A percentile compares a stretch with the other conserved stretches of the same genome.
Conservation (phyloP, 257 asterid genomes). For the Cordia subcordata region DNA sequence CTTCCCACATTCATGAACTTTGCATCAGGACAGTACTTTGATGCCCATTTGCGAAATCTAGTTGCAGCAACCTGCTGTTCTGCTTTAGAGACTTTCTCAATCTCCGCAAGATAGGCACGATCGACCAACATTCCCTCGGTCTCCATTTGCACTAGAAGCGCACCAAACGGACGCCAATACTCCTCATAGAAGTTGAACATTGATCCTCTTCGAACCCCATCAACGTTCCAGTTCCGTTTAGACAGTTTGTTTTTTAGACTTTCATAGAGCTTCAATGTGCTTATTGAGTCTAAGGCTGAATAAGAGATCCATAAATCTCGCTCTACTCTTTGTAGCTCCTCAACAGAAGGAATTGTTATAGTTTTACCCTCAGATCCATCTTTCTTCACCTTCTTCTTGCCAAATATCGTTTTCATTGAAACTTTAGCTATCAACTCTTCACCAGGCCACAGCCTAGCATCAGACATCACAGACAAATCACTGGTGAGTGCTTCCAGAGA, state of each 20-base stretch:
- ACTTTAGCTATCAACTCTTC: constrained; percentile 73
- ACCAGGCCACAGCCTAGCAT: constrained; percentile 55
- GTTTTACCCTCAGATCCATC: constrained; percentile 92
- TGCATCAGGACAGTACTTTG: constrained; percentile 81
- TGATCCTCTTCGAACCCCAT: constrained; percentile 64
- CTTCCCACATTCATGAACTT: constrained; percentile 91
- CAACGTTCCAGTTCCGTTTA: constrained; percentile 58
- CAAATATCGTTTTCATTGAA: constrained; percentile 89
- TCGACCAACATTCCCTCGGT: constrained; percentile 92
- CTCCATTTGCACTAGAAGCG: constrained; percentile 89
- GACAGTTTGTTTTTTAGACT: constrained; percentile 70
- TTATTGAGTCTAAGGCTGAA: constrained; percentile 87
- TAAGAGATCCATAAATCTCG: constrained; percentile 79
- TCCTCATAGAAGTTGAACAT: constrained; percentile 67
- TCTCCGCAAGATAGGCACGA: constrained; percentile 81
- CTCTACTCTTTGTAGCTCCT: constrained; percentile 76
- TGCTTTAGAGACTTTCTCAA: constrained; percentile 79
- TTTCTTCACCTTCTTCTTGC: constrained; percentile 64
- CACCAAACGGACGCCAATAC: constrained; percentile 92
- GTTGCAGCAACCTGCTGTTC: constrained; percentile 84
- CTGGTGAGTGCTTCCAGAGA: constrained; percentile 93
- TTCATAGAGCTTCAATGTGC: constrained; percentile 81
- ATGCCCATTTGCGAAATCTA: constrained; percentile 91
- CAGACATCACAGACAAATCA: constrained; percentile 62
- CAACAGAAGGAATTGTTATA: constrained; percentile 69